Conservation (phyloP, 805 yeast genomes). For the Metschnikowia kunwiensis region DNA sequence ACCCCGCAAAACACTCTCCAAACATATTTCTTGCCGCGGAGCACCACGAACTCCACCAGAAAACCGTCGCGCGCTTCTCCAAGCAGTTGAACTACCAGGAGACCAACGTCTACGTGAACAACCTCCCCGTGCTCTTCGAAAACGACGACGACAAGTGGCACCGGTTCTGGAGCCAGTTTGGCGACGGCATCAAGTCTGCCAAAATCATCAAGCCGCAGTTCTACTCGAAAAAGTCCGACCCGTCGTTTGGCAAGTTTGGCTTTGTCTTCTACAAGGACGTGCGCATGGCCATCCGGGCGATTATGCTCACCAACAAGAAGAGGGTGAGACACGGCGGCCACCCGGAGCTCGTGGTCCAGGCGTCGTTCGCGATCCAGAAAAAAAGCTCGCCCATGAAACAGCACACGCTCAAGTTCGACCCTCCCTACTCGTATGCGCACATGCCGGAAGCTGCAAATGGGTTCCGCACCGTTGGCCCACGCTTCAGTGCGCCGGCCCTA, state of each 20-base stretch:
- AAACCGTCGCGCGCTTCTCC: conserved; percentile 14
- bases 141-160: conserved; percentile 48
- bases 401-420: too few relatives aligned
- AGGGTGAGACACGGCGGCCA: conserved; percentile 20
- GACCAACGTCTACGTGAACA: conserved; percentile 69
- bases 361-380: conserved; percentile 43
- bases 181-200: conserved; percentile 35
- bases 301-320: conserved; percentile 50
- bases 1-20: too few relatives aligned
- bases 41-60: neutral
- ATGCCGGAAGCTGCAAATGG: too few relatives aligned
- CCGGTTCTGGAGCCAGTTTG: conserved; percentile 39
- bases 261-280: conserved; percentile 61
- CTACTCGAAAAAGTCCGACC: conserved; percentile 21
- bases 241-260: conserved; percentile 37
- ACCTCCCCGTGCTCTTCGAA: conserved; percentile 51
- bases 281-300: conserved; percentile 61
- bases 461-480: too few relatives aligned
- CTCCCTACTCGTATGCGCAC: too few relatives aligned
- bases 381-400: too few relatives aligned
- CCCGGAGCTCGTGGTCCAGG: conserved; percentile 26
- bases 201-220: conserved; percentile 42
- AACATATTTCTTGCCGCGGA: too few relatives aligned
- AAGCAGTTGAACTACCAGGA: conserved; percentile 48
- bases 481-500: too few relatives aligned